These are phyloP conservation scores for Penicillium fimorum DNA, from an alignment of 495 filamentous ascomycete species.

Conservation along the genomic window DNA sequence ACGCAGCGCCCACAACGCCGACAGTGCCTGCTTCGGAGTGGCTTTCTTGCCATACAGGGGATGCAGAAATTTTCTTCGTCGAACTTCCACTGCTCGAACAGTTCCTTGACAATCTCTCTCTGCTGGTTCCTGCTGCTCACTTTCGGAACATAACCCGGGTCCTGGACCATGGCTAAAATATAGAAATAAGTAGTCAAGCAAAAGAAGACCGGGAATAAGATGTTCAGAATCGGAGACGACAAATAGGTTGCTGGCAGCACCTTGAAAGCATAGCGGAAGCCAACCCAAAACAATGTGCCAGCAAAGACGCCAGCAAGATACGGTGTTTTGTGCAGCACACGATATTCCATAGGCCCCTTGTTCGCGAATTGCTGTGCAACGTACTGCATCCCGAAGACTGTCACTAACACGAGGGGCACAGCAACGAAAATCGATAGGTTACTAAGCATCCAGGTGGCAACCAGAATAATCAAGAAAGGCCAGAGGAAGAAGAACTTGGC, in stretches of 20 bases:
- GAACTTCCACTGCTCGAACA: conserved; percentile 81
- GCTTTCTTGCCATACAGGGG: conserved; percentile 87
- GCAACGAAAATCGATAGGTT: conserved; percentile 71
- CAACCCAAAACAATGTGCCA: conserved; percentile 80
- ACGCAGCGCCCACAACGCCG: conserved; percentile 86
- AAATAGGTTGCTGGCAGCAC: conserved; percentile 72
- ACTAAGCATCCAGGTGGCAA: conserved; percentile 68
- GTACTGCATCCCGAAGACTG: conserved; percentile 74
- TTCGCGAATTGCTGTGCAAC: conserved; percentile 70
- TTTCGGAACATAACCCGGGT: conserved; percentile 95
- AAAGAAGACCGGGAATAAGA: conserved; percentile 65
- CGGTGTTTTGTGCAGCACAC: conserved; percentile 83
- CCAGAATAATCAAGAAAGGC: conserved; percentile 74
- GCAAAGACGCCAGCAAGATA: conserved; percentile 94
- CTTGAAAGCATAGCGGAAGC: conserved; percentile 66
- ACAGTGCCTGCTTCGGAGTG: conserved; percentile 93
- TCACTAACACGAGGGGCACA: conserved; percentile 64
- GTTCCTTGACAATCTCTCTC: conserved; percentile 79
- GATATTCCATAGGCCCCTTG: conserved; percentile 81
- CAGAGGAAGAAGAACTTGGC: conserved; percentile 88
- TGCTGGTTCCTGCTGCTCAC: conserved; percentile 82
- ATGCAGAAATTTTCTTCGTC: conserved; percentile 94
- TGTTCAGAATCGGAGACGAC: conserved; percentile 65
- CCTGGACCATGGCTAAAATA: conserved; percentile 73
- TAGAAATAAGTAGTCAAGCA: conserved; percentile 81